Percentiles rank a stretch among this genome's conserved stretches.
Conservation (phyloP, 345 rosid species). For the Tarenaya hassleriana region DNA sequence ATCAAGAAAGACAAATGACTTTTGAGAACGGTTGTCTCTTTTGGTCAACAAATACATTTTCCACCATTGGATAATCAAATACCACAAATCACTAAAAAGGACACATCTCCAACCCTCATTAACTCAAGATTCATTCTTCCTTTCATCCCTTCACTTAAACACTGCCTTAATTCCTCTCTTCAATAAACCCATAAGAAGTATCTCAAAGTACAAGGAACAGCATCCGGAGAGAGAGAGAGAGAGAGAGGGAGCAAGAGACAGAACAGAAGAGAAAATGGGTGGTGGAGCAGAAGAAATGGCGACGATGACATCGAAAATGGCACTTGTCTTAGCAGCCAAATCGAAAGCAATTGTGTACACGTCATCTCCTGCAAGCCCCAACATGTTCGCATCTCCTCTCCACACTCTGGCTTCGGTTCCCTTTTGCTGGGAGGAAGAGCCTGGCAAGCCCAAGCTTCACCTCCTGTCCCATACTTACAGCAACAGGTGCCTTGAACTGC, state of each 20-base stretch:
- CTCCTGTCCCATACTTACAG: slow-evolving; percentile 26
- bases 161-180: slow-evolving; percentile 25
- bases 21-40: slow-evolving; percentile 22
- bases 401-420: slow-evolving; percentile 65
- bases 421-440: slow-evolving; percentile 84
- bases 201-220: slow-evolving; percentile 13
- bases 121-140: slow-evolving; percentile 25
- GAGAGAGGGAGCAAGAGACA: slow-evolving; percentile 7
- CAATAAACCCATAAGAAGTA: slow-evolving; percentile 11
- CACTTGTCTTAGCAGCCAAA: slow-evolving; percentile 34
- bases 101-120: too few species aligned
- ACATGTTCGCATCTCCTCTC: slow-evolving; percentile 53
- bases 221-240: slow-evolving; percentile 2
- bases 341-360: slow-evolving; percentile 25
- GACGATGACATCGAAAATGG: slow-evolving; percentile 31
- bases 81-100: slow-evolving; percentile 13
- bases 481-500: slow-evolving; percentile 48
- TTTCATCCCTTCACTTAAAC: slow-evolving; percentile 12
- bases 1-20: slow-evolving; percentile 26
- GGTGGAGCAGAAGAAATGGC: slow-evolving; percentile 33
- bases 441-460: slow-evolving; percentile 68
- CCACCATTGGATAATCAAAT: slow-evolving; percentile 23
- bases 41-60: slow-evolving; percentile 17
- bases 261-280: slow-evolving; percentile 20
- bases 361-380: slow-evolving; percentile 52